Evolutionary conservation across 768 basidiomycete genomes (phyloP).

Genomic region (Russula griseocarnosa): DNA sequence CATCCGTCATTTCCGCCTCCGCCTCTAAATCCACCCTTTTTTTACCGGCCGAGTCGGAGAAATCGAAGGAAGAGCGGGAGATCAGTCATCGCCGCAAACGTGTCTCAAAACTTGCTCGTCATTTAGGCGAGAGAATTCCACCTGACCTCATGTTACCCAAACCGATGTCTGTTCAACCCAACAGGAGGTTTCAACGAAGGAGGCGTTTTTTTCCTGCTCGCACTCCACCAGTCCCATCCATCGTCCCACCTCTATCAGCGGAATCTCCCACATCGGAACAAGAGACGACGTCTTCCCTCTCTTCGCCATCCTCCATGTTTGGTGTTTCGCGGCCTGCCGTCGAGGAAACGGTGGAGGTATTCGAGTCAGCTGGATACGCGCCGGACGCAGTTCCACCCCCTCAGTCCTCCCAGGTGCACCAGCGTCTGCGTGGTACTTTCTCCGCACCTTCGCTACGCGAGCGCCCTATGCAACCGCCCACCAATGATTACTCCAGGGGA

Average conservation of each 20-base stretch:
- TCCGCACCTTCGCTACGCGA: background rate
- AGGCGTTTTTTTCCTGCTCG: background rate
- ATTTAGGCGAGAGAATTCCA: slow-evolving; percentile 22
- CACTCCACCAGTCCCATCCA: background rate
- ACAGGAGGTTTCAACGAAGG: background rate
- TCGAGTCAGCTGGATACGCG: background rate
- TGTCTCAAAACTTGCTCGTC: slow-evolving; percentile 24
- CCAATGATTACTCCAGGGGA: background rate
- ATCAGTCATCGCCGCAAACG: slow-evolving; percentile 20
- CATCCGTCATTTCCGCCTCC: slow-evolving; percentile 9
- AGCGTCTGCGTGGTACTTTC: background rate
- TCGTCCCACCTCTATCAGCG: background rate
- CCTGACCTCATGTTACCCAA: slow-evolving; percentile 15
- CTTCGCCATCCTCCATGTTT: background rate
- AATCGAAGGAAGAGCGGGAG: slow-evolving; percentile 11
- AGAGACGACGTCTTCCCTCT: background rate
- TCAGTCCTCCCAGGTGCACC: background rate
- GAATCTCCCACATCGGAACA: background rate
- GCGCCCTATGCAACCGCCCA: background rate
- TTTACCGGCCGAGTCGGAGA: slow-evolving; percentile 10
- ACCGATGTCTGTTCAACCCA: background rate
- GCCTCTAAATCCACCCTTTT: background rate
- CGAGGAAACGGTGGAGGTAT: background rate
- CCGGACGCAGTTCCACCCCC: background rate
- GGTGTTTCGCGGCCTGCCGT: background rate